Evolutionary conservation across 768 basidiomycete genomes (phyloP), one percentile per base, ranked within the genome.

Genomic region (Rhodotorula diobovata): DNA sequence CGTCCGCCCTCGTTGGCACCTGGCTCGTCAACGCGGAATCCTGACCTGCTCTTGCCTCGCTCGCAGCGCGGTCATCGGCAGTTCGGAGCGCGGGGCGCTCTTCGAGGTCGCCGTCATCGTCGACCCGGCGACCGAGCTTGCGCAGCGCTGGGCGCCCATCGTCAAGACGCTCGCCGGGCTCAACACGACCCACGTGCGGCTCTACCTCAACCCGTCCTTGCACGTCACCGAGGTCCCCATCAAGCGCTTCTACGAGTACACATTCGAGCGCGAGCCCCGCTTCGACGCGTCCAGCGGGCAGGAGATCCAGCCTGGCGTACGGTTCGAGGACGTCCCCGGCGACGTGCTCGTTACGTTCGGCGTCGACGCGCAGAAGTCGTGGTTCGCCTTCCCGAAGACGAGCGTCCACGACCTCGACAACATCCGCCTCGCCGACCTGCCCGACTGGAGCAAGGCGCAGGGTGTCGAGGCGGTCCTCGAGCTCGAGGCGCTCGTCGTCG

Each of bases 361-460:
- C 9, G 89, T 96, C 86, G 95, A 98, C 62, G 88, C 92, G 4
- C 91, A 90, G 11, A 83, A 87, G 4, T 87, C 95, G 0, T 99
- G 96, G 96, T 87, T 97, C 14, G 93, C 93, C 37, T 88, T 91
- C 20, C 96, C 95, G 1, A 86, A 87, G 21, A 87, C 91, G 77
- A 89, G 94, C 0, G 83, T 88, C 2, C 91, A 96, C 75, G 95
- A 99, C 79, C 86, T 98, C 37, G 95, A 99, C 82, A 99, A 99
- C 80, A 89, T 99, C 68, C 90, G 93, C 56, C 85, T 98, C 14
- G 84, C 84, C 20, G 84, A 85, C 55, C 83, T 95, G 6, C 82
- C 85, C 1, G 82, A 83, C 0, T 83, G 84, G 53, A 88, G 89
- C 55, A 82, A 83, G 25, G 71, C 70, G 0, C 67, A 72, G 8